Evolutionary conservation across 164 flowering plant genomes (phyloP).

Genomic region (Kalanchoe fedtschenkoi): DNA sequence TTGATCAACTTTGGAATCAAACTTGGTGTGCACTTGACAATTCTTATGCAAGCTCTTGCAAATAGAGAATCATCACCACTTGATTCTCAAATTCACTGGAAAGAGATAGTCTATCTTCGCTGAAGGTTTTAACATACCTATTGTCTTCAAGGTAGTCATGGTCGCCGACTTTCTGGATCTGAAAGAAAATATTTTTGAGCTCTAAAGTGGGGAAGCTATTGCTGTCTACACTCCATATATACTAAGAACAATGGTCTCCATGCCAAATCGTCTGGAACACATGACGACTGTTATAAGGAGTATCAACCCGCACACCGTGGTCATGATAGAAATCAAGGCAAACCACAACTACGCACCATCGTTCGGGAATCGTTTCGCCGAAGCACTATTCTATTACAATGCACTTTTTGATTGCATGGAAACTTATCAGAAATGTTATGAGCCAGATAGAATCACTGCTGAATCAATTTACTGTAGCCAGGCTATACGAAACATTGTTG

Average conservation of each 20-base stretch:
- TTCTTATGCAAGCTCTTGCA: conserved; percentile 45
- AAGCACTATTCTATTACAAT: conserved; percentile 40
- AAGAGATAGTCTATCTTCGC: conserved; percentile 41
- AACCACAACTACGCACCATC: conserved; percentile 37
- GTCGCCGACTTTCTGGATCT: conserved; percentile 29
- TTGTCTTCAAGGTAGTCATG: conserved; percentile 20
- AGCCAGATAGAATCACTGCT: conserved; percentile 13
- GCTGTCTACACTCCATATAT: conserved; percentile 20
- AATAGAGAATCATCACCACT: conserved; percentile 14
- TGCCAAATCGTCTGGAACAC: conserved; percentile 22
- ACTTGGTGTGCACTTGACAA: conserved; percentile 29
- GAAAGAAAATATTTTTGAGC: conserved; percentile 24
- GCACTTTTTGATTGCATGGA: conserved; percentile 38
- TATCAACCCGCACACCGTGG: conserved; percentile 33
- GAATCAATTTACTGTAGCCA: conserved; percentile 21
- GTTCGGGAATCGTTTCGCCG: conserved; percentile 38
- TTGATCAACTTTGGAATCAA: conserved; percentile 35
- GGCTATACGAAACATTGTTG: conserved; percentile 36
- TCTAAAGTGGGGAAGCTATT: conserved; percentile 28
- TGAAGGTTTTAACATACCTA: conserved; percentile 20
- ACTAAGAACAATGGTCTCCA: conserved; percentile 17
- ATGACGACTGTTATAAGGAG: conserved; percentile 32
- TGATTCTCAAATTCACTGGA: conserved; percentile 39
- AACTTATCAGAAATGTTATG: conserved; percentile 22
- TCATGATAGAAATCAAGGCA: conserved; percentile 36